Evolutionary conservation across 495 filamentous ascomycete genomes (phyloP).

Genomic region (Lasiosphaeriaceae sp.): DNA sequence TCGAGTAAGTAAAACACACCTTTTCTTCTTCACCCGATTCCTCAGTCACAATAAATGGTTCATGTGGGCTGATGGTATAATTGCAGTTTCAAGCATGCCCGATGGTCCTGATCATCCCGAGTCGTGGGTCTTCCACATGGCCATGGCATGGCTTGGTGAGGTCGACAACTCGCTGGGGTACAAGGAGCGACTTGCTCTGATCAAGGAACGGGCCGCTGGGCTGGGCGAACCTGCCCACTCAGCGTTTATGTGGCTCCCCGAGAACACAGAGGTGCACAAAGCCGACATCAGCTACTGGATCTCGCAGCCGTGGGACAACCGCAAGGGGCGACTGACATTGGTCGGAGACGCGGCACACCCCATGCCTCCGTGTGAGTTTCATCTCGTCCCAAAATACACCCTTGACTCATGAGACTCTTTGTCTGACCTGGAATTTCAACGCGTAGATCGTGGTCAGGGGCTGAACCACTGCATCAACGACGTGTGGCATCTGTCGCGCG

Average conservation of each 20-base stretch:
- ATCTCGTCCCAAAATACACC: background rate
- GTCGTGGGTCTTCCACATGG: background rate
- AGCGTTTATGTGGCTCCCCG: background rate
- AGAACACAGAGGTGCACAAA: background rate
- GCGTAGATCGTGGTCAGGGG: background rate
- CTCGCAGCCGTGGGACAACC: background rate
- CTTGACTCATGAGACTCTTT: too few species aligned
- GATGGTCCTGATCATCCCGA: background rate
- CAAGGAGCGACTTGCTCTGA: background rate
- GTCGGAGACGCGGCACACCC: background rate
- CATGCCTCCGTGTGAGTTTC: background rate
- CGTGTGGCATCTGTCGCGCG: background rate
- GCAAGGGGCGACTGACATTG: background rate
- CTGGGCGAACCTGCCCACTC: slow-evolving; percentile 1
- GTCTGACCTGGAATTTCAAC: background rate
- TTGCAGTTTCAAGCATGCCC: background rate
- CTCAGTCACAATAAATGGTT: background rate
- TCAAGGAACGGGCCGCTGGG: background rate
- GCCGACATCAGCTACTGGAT: slow-evolving; percentile 3
- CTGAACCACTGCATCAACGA: background rate
- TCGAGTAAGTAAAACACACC: background rate
- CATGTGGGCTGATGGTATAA: too few species aligned
- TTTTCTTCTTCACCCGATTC: background rate
- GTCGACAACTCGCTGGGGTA: background rate
- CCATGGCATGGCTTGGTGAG: background rate